These are phyloP conservation scores for Paecilomyces formosus DNA, from an alignment of 2,329 filamentous ascomycete genomes.

Conservation along the genomic window DNA sequence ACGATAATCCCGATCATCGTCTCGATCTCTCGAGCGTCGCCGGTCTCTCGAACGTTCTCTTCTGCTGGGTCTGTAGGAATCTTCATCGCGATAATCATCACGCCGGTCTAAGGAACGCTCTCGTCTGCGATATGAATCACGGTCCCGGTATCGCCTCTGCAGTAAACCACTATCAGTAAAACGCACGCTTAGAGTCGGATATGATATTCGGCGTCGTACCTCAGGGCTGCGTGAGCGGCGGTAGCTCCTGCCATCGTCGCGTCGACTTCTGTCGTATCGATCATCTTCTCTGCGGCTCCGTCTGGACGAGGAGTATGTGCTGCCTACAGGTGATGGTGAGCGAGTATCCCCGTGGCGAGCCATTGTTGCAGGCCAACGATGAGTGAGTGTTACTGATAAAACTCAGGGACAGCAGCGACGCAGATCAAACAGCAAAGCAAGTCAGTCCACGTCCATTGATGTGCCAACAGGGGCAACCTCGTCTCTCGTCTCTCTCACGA, in stretches of 20 bases:
- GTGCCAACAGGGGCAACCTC: not conserved
- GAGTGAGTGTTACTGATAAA: slow-evolving; percentile 41
- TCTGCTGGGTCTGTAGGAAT: slow-evolving; percentile 53
- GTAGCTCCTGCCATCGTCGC: slow-evolving; percentile 43
- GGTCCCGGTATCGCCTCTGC: slow-evolving; percentile 50
- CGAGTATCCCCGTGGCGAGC: slow-evolving; percentile 57
- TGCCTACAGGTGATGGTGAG: slow-evolving; percentile 93
- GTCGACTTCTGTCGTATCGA: slow-evolving; percentile 44
- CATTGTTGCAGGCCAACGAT: slow-evolving; percentile 50
- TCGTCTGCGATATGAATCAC: slow-evolving; percentile 55
- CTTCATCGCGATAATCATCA: slow-evolving; percentile 48
- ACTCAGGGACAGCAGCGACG: slow-evolving; percentile 12
- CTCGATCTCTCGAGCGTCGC: slow-evolving; percentile 51
- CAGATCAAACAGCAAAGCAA: slow-evolving; percentile 10
- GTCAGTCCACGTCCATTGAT: slow-evolving; percentile 18
- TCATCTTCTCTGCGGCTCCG: slow-evolving; percentile 49
- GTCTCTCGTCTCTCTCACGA: not conserved
- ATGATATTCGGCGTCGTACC: slow-evolving; percentile 24
- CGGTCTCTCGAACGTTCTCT: slow-evolving; percentile 60
- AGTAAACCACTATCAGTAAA: slow-evolving; percentile 36
- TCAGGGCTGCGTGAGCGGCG: slow-evolving; percentile 43
- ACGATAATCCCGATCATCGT: slow-evolving; percentile 51
- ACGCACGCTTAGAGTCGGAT: not conserved
- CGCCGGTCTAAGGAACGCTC: slow-evolving; percentile 58
- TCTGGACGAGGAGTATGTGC: slow-evolving; percentile 66